Evolutionary conservation across 164 flowering plant genomes (phyloP).

Genomic region (Liquidambar formosana): DNA sequence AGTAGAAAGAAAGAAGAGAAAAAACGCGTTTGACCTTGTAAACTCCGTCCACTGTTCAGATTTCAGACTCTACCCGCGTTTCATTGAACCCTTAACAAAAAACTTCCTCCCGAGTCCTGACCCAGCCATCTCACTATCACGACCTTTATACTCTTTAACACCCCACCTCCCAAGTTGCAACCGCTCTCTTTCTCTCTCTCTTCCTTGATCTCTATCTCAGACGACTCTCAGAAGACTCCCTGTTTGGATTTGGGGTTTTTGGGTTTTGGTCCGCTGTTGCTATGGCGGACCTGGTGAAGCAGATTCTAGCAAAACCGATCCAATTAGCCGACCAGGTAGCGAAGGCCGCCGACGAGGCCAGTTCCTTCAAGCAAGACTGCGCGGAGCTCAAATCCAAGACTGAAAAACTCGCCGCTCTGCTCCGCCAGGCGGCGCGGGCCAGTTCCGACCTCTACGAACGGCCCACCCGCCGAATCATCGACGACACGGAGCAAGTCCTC

Average conservation of each 20-base stretch:
- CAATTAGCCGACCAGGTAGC: slow-evolving; percentile 42
- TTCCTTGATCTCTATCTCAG: background rate
- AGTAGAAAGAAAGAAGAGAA: background rate
- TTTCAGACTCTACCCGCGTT: background rate
- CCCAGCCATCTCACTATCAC: too few species aligned
- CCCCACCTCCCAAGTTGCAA: too few species aligned
- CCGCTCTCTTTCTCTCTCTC: background rate
- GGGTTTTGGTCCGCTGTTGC: background rate
- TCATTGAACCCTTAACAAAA: too few species aligned
- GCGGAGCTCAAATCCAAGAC: slow-evolving; percentile 39
- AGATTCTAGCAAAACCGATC: slow-evolving; percentile 39
- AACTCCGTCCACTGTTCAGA: slow-evolving; percentile 14
- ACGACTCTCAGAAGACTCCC: background rate
- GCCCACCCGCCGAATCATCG: slow-evolving; percentile 41
- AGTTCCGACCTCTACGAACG: slow-evolving; percentile 46
- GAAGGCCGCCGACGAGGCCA: slow-evolving; percentile 41
- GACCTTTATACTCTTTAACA: too few species aligned
- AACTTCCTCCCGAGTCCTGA: too few species aligned
- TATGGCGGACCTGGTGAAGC: slow-evolving; percentile 47
- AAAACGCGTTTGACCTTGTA: slow-evolving; percentile 28
- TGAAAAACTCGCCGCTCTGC: slow-evolving; percentile 34
- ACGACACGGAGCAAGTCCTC: slow-evolving; percentile 37
- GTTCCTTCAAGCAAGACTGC: slow-evolving; percentile 33
- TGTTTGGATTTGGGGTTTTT: background rate
- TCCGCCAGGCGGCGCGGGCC: slow-evolving; percentile 45